Evolutionary conservation across 352 stramenopile genomes (phyloP), one percentile per base, ranked within the genome.

Genomic region (Phytopythium aichiense): DNA sequence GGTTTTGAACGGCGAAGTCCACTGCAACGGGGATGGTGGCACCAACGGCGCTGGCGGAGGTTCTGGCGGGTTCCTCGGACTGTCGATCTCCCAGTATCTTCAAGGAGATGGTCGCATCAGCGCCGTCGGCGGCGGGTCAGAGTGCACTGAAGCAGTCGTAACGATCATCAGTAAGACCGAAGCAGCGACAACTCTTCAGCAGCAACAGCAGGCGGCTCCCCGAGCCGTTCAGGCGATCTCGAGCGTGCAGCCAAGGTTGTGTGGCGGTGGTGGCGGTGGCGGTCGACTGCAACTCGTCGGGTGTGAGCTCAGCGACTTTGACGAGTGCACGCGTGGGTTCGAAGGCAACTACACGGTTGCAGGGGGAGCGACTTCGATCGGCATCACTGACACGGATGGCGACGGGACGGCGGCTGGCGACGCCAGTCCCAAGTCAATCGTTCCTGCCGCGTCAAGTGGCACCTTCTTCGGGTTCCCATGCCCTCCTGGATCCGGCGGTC

Each of bases 391-490:
- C 4, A 55, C 49, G 11, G 57, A 60, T 9, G 62, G 61, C n/a
- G 67, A 42, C 20, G 50, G 65, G 12, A 58, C 58, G 6, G 56
- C 46, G 31, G 63, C 35, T 25, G 35, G 53, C 7, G 48, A 57
- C 20, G 25, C 25, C 25, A 50, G 4, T 30, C 55, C 42, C 25
- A 72, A 66, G 37, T 68, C 66, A 12, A 48, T 79, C 22, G 61
- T 79, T 37, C 65, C 67, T 31, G 60, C 76, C 12, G 82, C 66
- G 11, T 63, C 75, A 2, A 88, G 75, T 54, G 84, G 84, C 1
- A 79, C 81, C 23, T 93, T 91, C 54, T 89, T 90, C 56, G 82
- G 84, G 0, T 93, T 93, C 43, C 84, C 84, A n/a, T 93, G 84
- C 43, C 74, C 81, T 23, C 84, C 84, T 35, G 84, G 84, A 6